Conservation (phyloP, 441 rosid species). For the Iberis amara region DNA sequence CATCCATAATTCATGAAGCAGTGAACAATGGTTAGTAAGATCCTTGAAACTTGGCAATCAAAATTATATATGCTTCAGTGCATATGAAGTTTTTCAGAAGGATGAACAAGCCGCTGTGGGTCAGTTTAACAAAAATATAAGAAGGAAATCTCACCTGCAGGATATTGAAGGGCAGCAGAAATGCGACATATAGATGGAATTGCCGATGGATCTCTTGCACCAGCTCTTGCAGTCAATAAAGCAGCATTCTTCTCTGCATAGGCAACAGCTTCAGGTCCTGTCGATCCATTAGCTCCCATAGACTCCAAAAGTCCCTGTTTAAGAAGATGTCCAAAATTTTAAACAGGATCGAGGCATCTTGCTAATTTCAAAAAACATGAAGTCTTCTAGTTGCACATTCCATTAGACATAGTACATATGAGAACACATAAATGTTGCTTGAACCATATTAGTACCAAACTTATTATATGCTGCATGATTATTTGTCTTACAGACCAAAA, state of each 20-base stretch:
- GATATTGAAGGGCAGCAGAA: conserved; percentile 94
- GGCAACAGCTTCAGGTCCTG: conserved; percentile 86
- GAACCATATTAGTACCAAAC: not conserved
- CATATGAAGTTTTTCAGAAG: not conserved
- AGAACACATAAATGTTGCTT: not conserved
- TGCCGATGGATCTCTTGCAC: conserved; percentile 98
- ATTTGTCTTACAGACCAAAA: not conserved
- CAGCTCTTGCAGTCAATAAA: conserved; percentile 93
- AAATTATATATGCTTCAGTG: not conserved
- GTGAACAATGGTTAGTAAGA: not conserved
- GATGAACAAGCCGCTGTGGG: not conserved
- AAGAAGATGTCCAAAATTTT: conserved; percentile 3
- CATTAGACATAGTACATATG: not conserved
- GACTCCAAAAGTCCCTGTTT: conserved; percentile 76
- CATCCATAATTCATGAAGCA: not conserved
- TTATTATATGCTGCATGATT: not conserved
- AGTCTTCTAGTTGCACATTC: conserved; percentile 8
- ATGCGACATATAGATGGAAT: conserved; percentile 94
- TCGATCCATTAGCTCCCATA: conserved; percentile 79
- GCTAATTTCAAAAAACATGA: not conserved
- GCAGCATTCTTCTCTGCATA: conserved; percentile 92
- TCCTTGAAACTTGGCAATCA: not conserved
- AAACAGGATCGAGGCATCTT: conserved; percentile 1
- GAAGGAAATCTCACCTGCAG: conserved; percentile 49
- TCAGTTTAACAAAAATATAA: not conserved